Base-by-base conservation (phyloP, 768 basidiomycete genomes). In the Auricularia sp. region DNA sequence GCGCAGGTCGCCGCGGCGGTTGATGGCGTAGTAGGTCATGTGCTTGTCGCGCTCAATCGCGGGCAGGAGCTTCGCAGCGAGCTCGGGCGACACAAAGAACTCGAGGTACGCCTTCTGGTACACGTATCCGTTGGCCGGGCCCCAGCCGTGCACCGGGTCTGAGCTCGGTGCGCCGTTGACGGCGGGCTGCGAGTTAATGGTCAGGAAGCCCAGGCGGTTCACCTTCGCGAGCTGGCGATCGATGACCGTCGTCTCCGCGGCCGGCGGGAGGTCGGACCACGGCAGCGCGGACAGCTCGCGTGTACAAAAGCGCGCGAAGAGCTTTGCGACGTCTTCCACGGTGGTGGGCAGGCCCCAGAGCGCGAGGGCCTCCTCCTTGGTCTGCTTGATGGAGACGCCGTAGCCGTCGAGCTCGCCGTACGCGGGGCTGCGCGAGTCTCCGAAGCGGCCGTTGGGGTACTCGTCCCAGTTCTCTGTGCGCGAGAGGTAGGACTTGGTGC, bases 401-500 rank as follows among this genome's bases (percentile, higher is more conserved):
- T 96, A 98, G 1, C 96, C 96, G 72, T 99, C 96, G 64, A 99
- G 78, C 76, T 99, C 97, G 71, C 97, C 97, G 69, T 97, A 99
- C 14, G 97, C 97, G 35, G 97, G 97, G 82, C 90, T 93, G 65
- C 97, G 85, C 6, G 95, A 89, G 77, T 98, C 97, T 70, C 97
- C 97, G 72, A 96, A 99, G 69, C 97, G 92, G 64, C 97, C 97
- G 74, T 99, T 99, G 62, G 97, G 97, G 75, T 97, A 98, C 74
- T 98, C 96, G 73, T 99, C 97, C 97, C 97, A 99, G 72, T 97
- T 92, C 73, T 97, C 94, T 14, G 97, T 98, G 63, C 96, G 89
- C 7, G 92, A 92, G 58, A 98, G 80, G 74, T 98, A 98, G 1
- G 94, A 97, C 72, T 94, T 90, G 44, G 94, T 84, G 45, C 96